phyloP scores from a whole-genome alignment of 2,329 filamentous ascomycete genomes.

The Curvularia sp. region DNA sequence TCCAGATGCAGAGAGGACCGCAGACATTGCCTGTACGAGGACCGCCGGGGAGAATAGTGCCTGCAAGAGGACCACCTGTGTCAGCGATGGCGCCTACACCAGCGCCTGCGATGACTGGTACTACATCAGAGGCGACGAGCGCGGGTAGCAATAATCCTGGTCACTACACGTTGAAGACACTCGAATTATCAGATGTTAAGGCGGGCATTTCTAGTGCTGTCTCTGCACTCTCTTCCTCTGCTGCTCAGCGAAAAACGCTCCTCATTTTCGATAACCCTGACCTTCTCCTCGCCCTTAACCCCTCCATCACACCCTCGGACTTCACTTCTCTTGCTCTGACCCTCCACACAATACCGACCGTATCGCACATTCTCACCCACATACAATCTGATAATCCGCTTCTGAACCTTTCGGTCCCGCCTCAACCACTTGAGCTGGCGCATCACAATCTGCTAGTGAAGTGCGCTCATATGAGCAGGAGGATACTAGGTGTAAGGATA shows the following conservation, averaged over 20 bases:
- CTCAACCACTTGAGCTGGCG: conserved; percentile 45
- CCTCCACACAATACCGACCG: conserved; percentile 58
- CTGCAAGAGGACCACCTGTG: conserved; percentile 24
- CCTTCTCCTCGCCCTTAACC: conserved; percentile 50
- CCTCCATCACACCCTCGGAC: conserved; percentile 26
- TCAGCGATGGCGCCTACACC: conserved; percentile 1
- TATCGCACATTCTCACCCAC: conserved; percentile 70
- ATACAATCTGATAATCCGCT: conserved; percentile 76
- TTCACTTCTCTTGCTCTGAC: conserved; percentile 38
- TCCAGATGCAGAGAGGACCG: conserved; percentile 5
- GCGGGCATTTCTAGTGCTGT: conserved; percentile 38
- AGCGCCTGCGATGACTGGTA: not conserved
- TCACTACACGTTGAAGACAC: conserved; percentile 35
- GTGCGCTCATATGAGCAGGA: conserved; percentile 76
- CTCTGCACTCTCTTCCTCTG: conserved; percentile 23
- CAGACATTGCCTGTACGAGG: conserved; percentile 27
- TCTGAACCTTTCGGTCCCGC: conserved; percentile 60
- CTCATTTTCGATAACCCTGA: conserved; percentile 57
- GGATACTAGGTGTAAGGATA: conserved; percentile 73
- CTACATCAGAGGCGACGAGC: conserved; percentile 4
- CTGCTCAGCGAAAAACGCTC: conserved; percentile 40
- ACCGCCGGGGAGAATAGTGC: conserved; percentile 26
- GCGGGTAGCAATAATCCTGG: conserved; percentile 13
- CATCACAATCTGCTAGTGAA: conserved; percentile 67
- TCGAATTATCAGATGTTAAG: conserved; percentile 36